Base-by-base conservation (phyloP, 805 yeast genomes). In the Kodamaea sagamina region DNA sequence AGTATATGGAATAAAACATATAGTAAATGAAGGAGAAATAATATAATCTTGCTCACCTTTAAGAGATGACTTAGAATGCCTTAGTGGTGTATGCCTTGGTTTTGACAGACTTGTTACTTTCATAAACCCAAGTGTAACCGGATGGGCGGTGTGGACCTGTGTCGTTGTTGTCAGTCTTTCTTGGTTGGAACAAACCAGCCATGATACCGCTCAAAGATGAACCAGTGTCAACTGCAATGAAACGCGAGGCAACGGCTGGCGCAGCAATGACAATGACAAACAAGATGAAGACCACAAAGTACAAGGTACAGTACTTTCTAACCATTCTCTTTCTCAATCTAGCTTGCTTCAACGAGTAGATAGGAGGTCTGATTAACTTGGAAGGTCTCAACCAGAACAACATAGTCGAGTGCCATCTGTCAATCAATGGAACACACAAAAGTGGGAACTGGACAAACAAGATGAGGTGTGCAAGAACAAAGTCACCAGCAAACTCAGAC, bases 301-400 rank as follows among this genome's bases (percentile, higher is more conserved):
- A 93, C 63, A 95, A 74, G 8, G 86, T 68, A 50, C 95, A 82
- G 76, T 93, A 93, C 71, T 89, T 89, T 70, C 86, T 83, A 27
- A 93, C 96, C 95, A 93, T 92, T 75, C 99, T 84, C 85, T 86
- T 89, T 65, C 99, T 86, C 68, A 90, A 82, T 72, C 88, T 84
- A 45, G 95, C 92, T 75, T 93, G 98, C 73, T 93, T 93, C 72
- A 92, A 75, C 13, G 98, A 89, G 73, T 89, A 90, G 64, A 93
- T 89, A 58, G 99, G 98, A 49, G 97, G 97, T 71, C 98, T 86
- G 62, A 93, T 90, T 74, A 89, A 96, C 72, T 95, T 84, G 50
- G 93, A 68, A 45, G 99, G 99, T 66, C 89, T 87, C 72, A 95
- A 84, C 99, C 99, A 93, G 84, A 93, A 93, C 70, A 93, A 77